Evolutionary conservation across 305 asterid genomes (phyloP), one percentile per base, ranked within the genome.

Genomic region (Lippia alba): DNA sequence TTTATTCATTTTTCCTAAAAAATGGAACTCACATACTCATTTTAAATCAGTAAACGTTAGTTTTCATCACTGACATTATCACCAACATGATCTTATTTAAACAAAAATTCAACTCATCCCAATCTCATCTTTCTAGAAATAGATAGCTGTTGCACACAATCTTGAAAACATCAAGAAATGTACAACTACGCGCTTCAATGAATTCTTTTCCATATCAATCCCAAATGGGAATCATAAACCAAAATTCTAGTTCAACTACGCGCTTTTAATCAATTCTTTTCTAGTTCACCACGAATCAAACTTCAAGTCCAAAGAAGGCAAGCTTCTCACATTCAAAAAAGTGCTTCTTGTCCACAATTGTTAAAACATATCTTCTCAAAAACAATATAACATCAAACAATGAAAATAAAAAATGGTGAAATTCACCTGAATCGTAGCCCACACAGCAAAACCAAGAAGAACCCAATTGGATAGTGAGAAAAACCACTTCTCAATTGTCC

Each of bases 401-500:
- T 12, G 10, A 2, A 44, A 2, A 48, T 4, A 48, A 0, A 12
- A 33, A 36, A 19, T 2, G 16, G 14, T 51, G 1, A 56, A 70
- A 62, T 40, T 36, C 72, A 90, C 98, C 98, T 92, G 97, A 81
- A 92, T 60, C 32, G 96, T 80, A 20, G 94, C 89, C 93, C 92
- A 92, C 9, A 95, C 89, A 60, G 97, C 91, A 66, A 87, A 79
- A 76, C 67, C 83, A 70, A 95, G 90, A 83, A 92, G 85, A 73
- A 92, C 91, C 99, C 99, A 95, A 77, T 80, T 89, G 2, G 99
- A 89, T 8, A 91, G 83, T 60, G 93, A 79, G 82, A 92, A 90
- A 54, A 92, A 76, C 92, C 96, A 95, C 75, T 80, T 92, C 84
- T 95, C 99, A 64, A 95, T 81, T 30, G 53, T 79, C 96, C 99